Percentiles rank a stretch among this genome's conserved stretches.
Evolutionary conservation across 495 filamentous ascomycete species (phyloP).

Genomic region (Xylaria bambusicola): DNA sequence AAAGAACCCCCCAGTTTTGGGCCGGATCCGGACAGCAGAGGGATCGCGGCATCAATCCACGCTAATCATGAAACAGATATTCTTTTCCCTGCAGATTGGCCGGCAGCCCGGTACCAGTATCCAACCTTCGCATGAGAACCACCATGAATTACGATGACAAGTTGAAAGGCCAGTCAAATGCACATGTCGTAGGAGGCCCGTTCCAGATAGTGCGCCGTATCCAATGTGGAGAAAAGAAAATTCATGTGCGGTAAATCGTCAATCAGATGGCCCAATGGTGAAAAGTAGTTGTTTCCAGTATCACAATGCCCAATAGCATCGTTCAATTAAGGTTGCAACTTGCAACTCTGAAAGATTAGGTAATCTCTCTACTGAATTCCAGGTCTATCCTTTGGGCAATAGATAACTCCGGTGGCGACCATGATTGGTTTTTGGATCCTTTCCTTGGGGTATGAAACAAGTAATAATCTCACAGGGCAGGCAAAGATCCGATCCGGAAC

Average conservation of each 20-base stretch:
- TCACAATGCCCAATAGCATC: conserved; percentile 29
- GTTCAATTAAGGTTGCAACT: conserved; percentile 46
- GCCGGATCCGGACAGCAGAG: conserved; percentile 40
- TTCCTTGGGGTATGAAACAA: conserved; percentile 41
- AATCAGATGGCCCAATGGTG: conserved; percentile 13
- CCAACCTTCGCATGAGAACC: conserved; percentile 31
- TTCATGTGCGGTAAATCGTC: conserved; percentile 30
- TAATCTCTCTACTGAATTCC: conserved; percentile 36
- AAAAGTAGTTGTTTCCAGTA: conserved; percentile 24
- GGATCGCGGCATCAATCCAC: conserved; percentile 33
- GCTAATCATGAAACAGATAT: conserved; percentile 31
- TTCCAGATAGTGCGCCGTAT: conserved; percentile 35
- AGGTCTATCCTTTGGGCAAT: conserved; percentile 44
- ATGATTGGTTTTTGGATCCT: conserved; percentile 28
- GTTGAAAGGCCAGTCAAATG: conserved; percentile 36
- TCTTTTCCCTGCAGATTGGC: conserved; percentile 16
- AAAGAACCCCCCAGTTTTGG: conserved; percentile 31
- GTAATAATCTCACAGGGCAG: conserved; percentile 26
- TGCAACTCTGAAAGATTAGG: conserved; percentile 43
- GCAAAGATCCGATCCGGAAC: conserved; percentile 25
- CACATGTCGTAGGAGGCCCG: conserved; percentile 35
- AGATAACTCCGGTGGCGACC: conserved; percentile 31
- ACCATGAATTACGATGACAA: conserved; percentile 29
- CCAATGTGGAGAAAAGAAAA: conserved; percentile 31
- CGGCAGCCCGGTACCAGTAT: conserved; percentile 5